phyloP scores from a whole-genome alignment of 2,329 filamentous ascomycete genomes.

The Alternaria viburni region DNA sequence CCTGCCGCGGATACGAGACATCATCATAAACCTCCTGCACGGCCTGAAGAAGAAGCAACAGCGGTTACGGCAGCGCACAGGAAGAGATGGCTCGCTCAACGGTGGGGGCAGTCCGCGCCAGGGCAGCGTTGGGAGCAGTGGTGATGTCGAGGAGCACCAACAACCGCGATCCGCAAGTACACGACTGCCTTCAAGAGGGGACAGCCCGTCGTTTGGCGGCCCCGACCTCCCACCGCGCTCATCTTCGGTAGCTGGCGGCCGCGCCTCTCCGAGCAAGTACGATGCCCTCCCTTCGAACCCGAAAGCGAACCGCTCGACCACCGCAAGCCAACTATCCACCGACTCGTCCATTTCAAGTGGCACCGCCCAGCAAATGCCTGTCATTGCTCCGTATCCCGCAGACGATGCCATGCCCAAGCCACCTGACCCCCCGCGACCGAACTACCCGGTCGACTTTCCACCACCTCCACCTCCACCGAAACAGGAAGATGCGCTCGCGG shows the following conservation, averaged over 20 bases:
- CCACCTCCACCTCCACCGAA: conserved; percentile 82
- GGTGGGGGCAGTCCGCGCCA: conserved; percentile 48
- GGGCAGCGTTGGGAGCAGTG: conserved; percentile 42
- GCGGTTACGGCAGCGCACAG: conserved; percentile 69
- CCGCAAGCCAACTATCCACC: conserved; percentile 41
- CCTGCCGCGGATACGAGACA: conserved; percentile 91
- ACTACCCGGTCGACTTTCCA: conserved; percentile 63
- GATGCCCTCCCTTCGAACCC: conserved; percentile 47
- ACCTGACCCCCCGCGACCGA: conserved; percentile 44
- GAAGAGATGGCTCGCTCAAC: conserved; percentile 54
- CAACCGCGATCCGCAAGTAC: conserved; percentile 51
- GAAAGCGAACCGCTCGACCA: conserved; percentile 41
- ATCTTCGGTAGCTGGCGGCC: conserved; percentile 54
- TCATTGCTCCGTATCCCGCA: conserved; percentile 75
- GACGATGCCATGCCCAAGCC: conserved; percentile 58
- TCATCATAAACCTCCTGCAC: conserved; percentile 96
- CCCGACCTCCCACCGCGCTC: conserved; percentile 57
- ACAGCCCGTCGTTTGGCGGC: conserved; percentile 50
- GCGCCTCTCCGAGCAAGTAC: conserved; percentile 53
- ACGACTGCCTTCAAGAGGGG: conserved; percentile 49
- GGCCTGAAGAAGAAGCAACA: conserved; percentile 97
- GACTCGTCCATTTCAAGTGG: conserved; percentile 73
- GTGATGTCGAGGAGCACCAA: conserved; percentile 49
- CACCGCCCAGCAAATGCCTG: conserved; percentile 76
- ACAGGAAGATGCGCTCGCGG: conserved; percentile 87